Evolutionary conservation across 768 basidiomycete species (phyloP).

Genomic region (Psilocybe azurescens): DNA sequence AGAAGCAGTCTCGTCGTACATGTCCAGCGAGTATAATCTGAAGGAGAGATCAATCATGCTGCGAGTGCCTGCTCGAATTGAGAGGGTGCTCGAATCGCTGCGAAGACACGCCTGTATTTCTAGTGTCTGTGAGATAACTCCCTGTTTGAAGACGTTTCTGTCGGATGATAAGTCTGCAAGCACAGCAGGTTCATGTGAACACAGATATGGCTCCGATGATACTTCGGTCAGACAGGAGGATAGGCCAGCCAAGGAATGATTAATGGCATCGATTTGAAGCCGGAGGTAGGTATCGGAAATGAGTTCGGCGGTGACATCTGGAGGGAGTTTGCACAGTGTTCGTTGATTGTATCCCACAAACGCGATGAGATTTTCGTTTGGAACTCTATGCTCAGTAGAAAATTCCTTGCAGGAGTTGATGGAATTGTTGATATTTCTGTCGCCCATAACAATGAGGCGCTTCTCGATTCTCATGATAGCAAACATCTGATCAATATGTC

Average conservation of each 20-base stretch:
- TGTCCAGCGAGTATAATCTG: slow-evolving; percentile 10
- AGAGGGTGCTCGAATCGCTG: slow-evolving; percentile 12
- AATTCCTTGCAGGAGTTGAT: neutral
- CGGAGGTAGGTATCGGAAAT: slow-evolving; percentile 17
- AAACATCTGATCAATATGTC: slow-evolving; percentile 4
- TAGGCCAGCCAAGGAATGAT: slow-evolving; percentile 6
- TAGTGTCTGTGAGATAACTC: slow-evolving; percentile 12
- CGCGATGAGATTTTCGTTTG: slow-evolving; percentile 8
- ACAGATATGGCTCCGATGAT: slow-evolving; percentile 15
- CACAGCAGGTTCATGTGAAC: slow-evolving; percentile 10
- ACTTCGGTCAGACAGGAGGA: slow-evolving; percentile 12
- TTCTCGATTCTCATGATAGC: slow-evolving; percentile 11
- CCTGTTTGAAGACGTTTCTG: slow-evolving; percentile 1
- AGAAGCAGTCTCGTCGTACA: slow-evolving; percentile 16
- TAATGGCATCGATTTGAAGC: slow-evolving; percentile 15
- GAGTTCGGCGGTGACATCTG: slow-evolving; percentile 5
- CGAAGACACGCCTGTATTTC: slow-evolving; percentile 16
- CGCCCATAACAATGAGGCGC: neutral
- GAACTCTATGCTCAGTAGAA: neutral
- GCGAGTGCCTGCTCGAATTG: slow-evolving; percentile 20
- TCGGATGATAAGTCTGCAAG: slow-evolving; percentile 1
- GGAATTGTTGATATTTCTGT: neutral
- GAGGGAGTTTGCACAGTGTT: slow-evolving; percentile 4
- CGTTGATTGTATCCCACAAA: slow-evolving; percentile 13
- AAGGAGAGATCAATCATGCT: slow-evolving; percentile 22